Base-by-base conservation (phyloP, 2,329 filamentous ascomycete genomes). In the Knoxdaviesia capensis region DNA sequence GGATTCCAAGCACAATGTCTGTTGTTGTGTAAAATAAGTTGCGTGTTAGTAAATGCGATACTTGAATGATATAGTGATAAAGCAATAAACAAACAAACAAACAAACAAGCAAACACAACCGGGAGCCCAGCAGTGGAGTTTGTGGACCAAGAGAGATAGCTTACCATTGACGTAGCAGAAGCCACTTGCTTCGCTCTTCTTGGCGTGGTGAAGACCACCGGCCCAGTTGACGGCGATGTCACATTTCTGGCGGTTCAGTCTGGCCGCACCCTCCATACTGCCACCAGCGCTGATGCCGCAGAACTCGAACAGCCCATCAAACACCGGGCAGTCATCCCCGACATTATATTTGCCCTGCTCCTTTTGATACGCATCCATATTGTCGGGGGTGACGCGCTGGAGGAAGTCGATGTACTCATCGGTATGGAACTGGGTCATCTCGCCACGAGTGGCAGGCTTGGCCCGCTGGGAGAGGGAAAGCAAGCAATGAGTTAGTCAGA, bases 211-310 rank as follows among this genome's bases (percentile, higher is more conserved):
- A 39, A 98, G 73, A 30, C 90, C 90, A 41, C 90, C 90, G 38
- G 87, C 90, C 90, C 90, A 98, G 60, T 96, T 96, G 58, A 98
- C 83, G 20, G 90, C 90, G 53, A 98, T 94, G 58, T 96, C 85
- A 56, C 86, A 90, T 60, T 94, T 90, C 48, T 83, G 74, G 48
- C 87, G 82, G 54, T 88, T 86, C 20, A 98, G 70, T 48, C 90
- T 82, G 33, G 84, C 81, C 3, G 90, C 88, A 10, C 88, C 90
- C 55, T 94, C 87, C 67, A 98, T 82, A 40, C 84, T 92, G 40
- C 85, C 90, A 44, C 90, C 90, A 7, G 86, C 83, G 58, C 92
- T 96, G 49, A 94, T 83, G 30, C 86, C 85, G 51, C 90, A 92
- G 58, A 94, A 98, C 53, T 93, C 83, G 56, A 87, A 94, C n/a